Evolutionary conservation across 257 asterid genomes (phyloP).

Genomic region (Fraxinus pennsylvanica): DNA sequence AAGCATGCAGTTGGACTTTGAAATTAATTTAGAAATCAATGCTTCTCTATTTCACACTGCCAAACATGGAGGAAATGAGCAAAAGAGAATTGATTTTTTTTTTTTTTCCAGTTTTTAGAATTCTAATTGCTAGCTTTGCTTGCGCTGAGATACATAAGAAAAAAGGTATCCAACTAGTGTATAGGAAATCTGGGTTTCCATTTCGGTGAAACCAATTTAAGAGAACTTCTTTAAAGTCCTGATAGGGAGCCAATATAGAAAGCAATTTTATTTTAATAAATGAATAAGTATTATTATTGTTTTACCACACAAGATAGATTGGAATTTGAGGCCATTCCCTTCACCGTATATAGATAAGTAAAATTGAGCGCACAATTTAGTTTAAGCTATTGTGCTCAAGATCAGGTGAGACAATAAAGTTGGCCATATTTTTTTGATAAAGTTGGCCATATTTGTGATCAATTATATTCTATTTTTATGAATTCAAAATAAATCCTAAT

Average conservation of each 20-base stretch:
- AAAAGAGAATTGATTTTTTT: neutral
- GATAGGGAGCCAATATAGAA: slow-evolving; percentile 1
- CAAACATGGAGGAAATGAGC: neutral
- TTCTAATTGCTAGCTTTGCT: neutral
- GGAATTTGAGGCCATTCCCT: slow-evolving; percentile 19
- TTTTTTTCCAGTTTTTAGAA: neutral
- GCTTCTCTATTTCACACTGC: neutral
- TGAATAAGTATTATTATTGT: neutral
- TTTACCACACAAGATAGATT: slow-evolving; percentile 2
- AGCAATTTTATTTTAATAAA: neutral
- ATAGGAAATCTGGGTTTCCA: neutral
- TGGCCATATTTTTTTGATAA: slow-evolving; percentile 5
- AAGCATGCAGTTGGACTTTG: neutral
- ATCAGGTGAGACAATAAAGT: slow-evolving; percentile 6
- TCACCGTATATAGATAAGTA: neutral
- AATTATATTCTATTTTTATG: neutral
- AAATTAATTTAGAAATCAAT: neutral
- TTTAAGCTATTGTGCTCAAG: slow-evolving; percentile 5
- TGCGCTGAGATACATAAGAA: neutral
- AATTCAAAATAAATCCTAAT: slow-evolving; percentile 13
- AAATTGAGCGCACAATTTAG: slow-evolving; percentile 19
- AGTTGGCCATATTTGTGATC: slow-evolving; percentile 9
- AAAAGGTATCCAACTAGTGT: neutral
- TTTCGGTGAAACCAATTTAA: slow-evolving; percentile 1
- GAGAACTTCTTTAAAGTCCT: slow-evolving; percentile 1